Percentiles rank a stretch among this genome's conserved stretches.
Evolutionary conservation across 1,284 basidiomycete genomes (phyloP).

Genomic region (Ceratorhiza oryzae-sativae): DNA sequence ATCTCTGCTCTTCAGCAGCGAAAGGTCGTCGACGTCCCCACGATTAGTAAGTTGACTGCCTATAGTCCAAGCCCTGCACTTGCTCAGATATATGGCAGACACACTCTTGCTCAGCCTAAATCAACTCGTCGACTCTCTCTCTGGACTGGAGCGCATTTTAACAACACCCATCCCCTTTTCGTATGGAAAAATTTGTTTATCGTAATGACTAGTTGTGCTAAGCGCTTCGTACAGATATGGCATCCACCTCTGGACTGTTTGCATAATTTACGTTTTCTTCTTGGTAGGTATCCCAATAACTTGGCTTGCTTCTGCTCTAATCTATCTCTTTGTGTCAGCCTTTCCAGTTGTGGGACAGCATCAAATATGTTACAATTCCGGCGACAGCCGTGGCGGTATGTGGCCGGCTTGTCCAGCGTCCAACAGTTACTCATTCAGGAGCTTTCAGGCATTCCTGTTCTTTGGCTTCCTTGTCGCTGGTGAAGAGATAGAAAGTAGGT

Average conservation of each 20-base stretch:
- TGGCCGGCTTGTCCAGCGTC: neutral
- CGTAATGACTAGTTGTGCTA: neutral
- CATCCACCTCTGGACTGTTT: conserved; percentile 69
- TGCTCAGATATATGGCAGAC: conserved; percentile 51
- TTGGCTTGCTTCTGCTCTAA: neutral
- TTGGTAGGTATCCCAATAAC: conserved; percentile 52
- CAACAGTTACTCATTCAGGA: conserved; percentile 6
- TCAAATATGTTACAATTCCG: conserved; percentile 73
- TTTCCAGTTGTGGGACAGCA: conserved; percentile 68
- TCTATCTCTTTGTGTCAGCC: conserved; percentile 55
- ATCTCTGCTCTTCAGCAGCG: conserved; percentile 66
- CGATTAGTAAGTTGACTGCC: conserved; percentile 52
- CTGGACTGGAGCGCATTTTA: conserved; percentile 75
- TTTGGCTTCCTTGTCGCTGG: conserved; percentile 51
- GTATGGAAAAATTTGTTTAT: conserved; percentile 53
- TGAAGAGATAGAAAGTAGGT: conserved; percentile 43
- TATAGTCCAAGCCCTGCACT: neutral
- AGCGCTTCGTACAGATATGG: conserved; percentile 59
- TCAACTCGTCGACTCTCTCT: conserved; percentile 70
- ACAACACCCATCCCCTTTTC: conserved; percentile 83
- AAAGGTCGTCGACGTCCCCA: conserved; percentile 69
- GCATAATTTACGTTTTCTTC: conserved; percentile 58
- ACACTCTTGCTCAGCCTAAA: conserved; percentile 61
- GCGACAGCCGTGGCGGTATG: conserved; percentile 45
- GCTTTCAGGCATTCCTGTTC: conserved; percentile 51